Conservation (phyloP, 2,329 filamentous ascomycete species). For the Aspergillus ochraceus region DNA sequence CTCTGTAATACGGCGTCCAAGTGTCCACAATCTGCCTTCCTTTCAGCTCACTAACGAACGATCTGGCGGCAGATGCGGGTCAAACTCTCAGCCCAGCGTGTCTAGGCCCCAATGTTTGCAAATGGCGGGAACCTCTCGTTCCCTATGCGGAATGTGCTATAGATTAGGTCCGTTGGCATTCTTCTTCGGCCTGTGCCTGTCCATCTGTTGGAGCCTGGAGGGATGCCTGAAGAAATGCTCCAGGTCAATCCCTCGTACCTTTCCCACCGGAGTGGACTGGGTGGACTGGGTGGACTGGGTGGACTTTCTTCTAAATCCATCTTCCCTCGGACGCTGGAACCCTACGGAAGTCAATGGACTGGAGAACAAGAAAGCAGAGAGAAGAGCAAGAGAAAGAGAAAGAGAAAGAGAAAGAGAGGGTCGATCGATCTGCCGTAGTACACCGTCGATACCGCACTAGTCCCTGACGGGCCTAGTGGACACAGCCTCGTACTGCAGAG, state of each 20-base stretch:
- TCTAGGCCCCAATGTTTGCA: constrained; percentile 12
- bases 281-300: not conserved
- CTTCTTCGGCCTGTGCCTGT: not conserved
- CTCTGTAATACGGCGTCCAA: not conserved
- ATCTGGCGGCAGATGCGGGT: constrained; percentile 9
- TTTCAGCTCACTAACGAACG: not conserved
- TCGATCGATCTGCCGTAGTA: not conserved
- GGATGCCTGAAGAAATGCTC: not conserved
- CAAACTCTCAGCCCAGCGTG: constrained; percentile 4
- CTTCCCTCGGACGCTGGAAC: not conserved
- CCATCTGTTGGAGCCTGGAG: not conserved
- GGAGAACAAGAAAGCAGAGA: not conserved
- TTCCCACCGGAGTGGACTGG: no score
- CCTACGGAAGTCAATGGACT: not conserved
- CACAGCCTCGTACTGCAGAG: not conserved
- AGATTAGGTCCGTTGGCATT: not conserved
- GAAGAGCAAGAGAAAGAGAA: not conserved
- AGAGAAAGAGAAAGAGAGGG: not conserved
- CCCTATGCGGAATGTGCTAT: not conserved
- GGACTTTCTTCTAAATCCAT: not conserved
- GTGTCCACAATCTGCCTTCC: no score
- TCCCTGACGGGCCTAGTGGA: not conserved
- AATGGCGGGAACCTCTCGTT: not conserved
- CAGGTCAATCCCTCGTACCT: not conserved
- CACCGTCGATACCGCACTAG: not conserved